phyloP scores from a whole-genome alignment of 1,284 basidiomycete species.

The Entoloma clypeatum region DNA sequence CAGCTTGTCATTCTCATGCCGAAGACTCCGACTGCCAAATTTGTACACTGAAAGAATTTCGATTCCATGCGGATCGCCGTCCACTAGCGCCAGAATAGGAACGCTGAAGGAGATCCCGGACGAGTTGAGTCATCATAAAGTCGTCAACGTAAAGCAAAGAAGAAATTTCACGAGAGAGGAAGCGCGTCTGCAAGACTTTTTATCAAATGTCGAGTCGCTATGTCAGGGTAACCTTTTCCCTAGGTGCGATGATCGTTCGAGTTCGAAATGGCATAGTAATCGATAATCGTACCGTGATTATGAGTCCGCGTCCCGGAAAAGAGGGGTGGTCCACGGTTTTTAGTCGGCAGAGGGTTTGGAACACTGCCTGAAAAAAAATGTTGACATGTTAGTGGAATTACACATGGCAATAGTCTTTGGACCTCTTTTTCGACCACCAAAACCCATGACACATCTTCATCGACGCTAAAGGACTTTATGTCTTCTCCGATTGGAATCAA shows the following conservation, averaged over 20 bases:
- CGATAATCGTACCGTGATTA: conserved; percentile 56
- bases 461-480: conserved; percentile 55
- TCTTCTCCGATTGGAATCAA: conserved; percentile 76
- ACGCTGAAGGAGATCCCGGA: conserved; percentile 40
- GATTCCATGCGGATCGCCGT: conserved; percentile 86
- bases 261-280: conserved; percentile 1
- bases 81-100: conserved; percentile 76
- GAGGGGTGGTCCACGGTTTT: conserved; percentile 44
- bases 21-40: conserved; percentile 60
- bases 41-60: conserved; percentile 87
- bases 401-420: conserved; percentile 15
- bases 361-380: conserved; percentile 64
- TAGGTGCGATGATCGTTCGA: conserved; percentile 27
- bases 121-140: conserved; percentile 2
- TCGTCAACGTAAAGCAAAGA: background rate
- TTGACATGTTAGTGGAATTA: conserved; percentile 5
- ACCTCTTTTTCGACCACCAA: conserved; percentile 92
- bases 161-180: conserved; percentile 34
- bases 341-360: conserved; percentile 72
- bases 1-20: conserved; percentile 61
- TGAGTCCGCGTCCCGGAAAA: conserved; percentile 57
- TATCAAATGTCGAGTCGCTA: conserved; percentile 82
- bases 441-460: conserved; percentile 64
- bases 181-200: conserved; percentile 65
- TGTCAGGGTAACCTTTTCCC: conserved; percentile 94